Base-by-base conservation (phyloP, 805 yeast species). In the Saccharomyces kudriavzevii region DNA sequence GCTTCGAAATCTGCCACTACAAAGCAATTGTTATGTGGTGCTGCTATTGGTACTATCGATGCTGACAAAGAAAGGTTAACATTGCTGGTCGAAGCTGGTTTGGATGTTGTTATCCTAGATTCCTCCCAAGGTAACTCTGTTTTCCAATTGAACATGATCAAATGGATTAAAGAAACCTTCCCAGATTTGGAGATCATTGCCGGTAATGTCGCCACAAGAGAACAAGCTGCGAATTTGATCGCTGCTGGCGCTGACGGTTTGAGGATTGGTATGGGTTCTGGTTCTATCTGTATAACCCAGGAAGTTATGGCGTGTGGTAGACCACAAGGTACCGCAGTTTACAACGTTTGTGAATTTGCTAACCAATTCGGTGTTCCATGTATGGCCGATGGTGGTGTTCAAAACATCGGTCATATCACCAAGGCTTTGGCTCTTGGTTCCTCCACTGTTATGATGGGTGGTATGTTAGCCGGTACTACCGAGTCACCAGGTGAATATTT, bases 251-350 rank as follows among this genome's bases (percentile, higher is more conserved):
- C 96, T 52, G 99, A 94, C 73, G 98, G 91, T 72, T 80, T 94
- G 67, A 89, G 98, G 82, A 92, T 94, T 64, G 99, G 99, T 77
- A 94, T 94, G 99, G 99, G 99, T 70, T 89, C 98, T 30, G 99
- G 99, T 68, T 89, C 97, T 58, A 95, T 95, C 71, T 94, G 99
- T 82, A 94, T 94, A 71, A 94, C 99, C 51, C 99, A 94, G 78
- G 99, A 94, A 78, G 99, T 94, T 56, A 94, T 94, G 99, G 99
- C 99, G 51, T 96, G 97, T 77, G 99, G 99, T 77, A 90, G 99
- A 82, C 99, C 99, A 57, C 99, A 94, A 79, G 99, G 98, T 77
- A 90, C 98, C 61, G 99, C 99, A 57, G 98, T 94, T 52, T 91
- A 82, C 80, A 85, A 83, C 62, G 99, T 94, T 53, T 81, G 94